Evolutionary conservation across 768 basidiomycete genomes (phyloP), one percentile per base, ranked within the genome.

Genomic region (Lentinula guzmanii): DNA sequence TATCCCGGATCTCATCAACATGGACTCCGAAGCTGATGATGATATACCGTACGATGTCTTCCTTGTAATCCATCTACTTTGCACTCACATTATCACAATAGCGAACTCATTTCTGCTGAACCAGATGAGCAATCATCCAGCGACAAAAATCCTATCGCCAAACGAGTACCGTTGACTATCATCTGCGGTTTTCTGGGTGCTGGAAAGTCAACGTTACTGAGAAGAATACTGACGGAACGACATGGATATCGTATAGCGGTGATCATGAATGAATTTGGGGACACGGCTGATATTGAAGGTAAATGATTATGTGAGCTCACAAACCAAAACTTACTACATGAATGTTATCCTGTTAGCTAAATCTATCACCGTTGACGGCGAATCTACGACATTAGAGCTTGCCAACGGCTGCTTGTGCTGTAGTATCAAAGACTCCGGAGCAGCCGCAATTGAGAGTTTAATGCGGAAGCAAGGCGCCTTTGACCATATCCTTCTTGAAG

Each of bases 401-500:
- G 87, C 94, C 0, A 96, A 99, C 71, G 97, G 97, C 16, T 98
- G 97, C 72, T 72, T 99, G n/a, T 99, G 97, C 74, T 99, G 97
- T 71, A 95, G 94, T 62, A 92, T 98, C 76, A 96, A 97, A 68
- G 95, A 98, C 70, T 80, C 86, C 10, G 97, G 97, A 2, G 82
- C 91, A 0, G 91, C 94, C 21, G 94, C 97, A 6, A 97, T 99
- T 58, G 93, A 97, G 72, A 91, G 91, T 68, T 77, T 98, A 60
- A 93, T 95, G 90, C 76, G 82, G 65, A 82, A 85, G 58, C 93
- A 90, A 68, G 94, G 93, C 28, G 83, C 84, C 1, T 95, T 98
- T 69, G 97, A 98, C 74, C 90, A 98, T 72, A 97, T 99, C 64
- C 76, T 99, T 46, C 80, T 99, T 15, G 97, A 99, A 74, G 91